Evolutionary conservation across 2,329 filamentous ascomycete species (phyloP).

Genomic region (Saccharata proteae): DNA sequence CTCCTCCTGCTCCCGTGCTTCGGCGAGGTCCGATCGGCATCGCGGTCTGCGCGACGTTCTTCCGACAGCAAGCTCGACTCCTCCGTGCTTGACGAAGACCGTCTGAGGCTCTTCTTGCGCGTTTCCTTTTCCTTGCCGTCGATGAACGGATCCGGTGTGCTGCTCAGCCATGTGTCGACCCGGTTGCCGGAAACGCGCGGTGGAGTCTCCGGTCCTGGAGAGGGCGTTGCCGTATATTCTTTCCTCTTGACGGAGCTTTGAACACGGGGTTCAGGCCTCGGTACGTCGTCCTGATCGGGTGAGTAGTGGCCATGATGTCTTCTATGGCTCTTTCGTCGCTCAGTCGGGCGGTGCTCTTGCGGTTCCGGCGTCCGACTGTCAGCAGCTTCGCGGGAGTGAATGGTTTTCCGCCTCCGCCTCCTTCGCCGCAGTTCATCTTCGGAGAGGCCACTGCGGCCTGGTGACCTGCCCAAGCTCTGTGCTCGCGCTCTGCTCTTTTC

Average conservation of each 20-base stretch:
- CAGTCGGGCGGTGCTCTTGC: neutral
- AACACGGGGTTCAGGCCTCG: no score
- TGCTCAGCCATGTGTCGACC: slow-evolving; percentile 50
- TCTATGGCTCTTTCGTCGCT: slow-evolving; percentile 5
- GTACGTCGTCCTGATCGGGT: slow-evolving; percentile 2
- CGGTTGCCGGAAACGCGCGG: slow-evolving; percentile 37
- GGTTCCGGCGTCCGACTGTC: neutral
- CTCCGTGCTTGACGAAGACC: slow-evolving; percentile 7
- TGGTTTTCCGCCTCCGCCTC: slow-evolving; percentile 8
- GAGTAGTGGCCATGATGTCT: slow-evolving; percentile 4
- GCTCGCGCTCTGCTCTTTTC: slow-evolving; percentile 1
- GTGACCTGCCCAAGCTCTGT: neutral
- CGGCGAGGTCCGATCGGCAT: slow-evolving; percentile 3
- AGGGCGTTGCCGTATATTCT: slow-evolving; percentile 13
- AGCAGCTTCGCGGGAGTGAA: slow-evolving; percentile 3
- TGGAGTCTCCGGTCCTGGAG: slow-evolving; percentile 19
- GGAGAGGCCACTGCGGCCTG: slow-evolving; percentile 3
- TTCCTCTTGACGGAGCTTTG: slow-evolving; percentile 23
- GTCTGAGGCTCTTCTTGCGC: slow-evolving; percentile 2
- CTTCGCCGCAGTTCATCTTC: slow-evolving; percentile 16
- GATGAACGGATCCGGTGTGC: slow-evolving; percentile 43
- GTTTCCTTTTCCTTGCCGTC: slow-evolving; percentile 18
- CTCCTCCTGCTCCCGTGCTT: slow-evolving; percentile 14
- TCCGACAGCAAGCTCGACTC: slow-evolving; percentile 4
- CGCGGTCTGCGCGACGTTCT: slow-evolving; percentile 2